Conservation (phyloP, 1,284 basidiomycete genomes). For the Sphaerobolus stellatus region DNA sequence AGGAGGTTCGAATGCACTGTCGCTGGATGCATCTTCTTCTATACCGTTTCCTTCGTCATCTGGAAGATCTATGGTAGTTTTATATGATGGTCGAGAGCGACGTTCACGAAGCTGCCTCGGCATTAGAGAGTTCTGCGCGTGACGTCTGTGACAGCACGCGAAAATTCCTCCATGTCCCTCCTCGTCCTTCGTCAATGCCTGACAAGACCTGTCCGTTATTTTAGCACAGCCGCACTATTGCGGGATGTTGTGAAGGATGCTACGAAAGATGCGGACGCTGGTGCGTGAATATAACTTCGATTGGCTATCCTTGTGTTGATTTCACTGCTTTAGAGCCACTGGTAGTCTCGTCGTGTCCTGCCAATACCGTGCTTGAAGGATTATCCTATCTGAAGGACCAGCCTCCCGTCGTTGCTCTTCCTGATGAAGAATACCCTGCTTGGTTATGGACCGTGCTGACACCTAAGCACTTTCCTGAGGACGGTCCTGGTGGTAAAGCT, state of each 20-base stretch:
- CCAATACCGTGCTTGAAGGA: conserved; percentile 73
- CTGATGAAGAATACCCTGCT: conserved; percentile 84
- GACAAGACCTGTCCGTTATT: not conserved
- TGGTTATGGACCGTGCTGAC: conserved; percentile 86
- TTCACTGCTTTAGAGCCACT: conserved; percentile 14
- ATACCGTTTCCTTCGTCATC: conserved; percentile 21
- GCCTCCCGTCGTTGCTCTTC: conserved; percentile 71
- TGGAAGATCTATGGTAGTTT: conserved; percentile 18
- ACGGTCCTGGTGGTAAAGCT: conserved; percentile 68
- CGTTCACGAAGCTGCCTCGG: conserved; percentile 43
- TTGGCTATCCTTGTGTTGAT: not conserved
- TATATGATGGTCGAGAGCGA: conserved; percentile 41
- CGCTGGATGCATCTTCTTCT: conserved; percentile 21
- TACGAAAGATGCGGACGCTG: not conserved
- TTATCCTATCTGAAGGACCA: conserved; percentile 84
- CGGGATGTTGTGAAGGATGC: not conserved
- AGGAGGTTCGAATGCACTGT: conserved; percentile 34
- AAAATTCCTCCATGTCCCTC: not conserved
- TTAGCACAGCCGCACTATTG: not conserved
- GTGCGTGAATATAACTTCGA: not conserved
- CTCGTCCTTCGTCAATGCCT: not conserved
- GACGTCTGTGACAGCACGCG: conserved; percentile 5
- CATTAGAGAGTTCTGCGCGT: too few species aligned
- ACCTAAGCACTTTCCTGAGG: conserved; percentile 57
- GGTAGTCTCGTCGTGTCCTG: conserved; percentile 56